Conservation (phyloP, 352 stramenopile genomes). For the Aphanomyces stellatus region DNA sequence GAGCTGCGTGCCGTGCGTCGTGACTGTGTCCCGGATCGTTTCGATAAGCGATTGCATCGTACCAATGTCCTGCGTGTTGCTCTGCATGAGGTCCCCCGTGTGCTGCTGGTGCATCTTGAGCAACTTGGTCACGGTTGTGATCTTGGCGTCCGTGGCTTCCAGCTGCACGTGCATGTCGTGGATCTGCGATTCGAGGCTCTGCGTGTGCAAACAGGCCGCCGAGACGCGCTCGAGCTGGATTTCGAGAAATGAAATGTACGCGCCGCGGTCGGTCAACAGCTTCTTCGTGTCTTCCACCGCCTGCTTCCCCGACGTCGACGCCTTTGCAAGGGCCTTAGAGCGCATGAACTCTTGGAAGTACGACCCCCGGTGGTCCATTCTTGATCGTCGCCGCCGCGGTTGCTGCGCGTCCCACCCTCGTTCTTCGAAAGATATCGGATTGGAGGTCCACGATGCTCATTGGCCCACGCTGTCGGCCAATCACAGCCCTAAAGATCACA, state of each 20-base stretch:
- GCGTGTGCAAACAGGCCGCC: slow-evolving; percentile 58
- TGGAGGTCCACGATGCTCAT: background rate
- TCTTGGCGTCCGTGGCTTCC: slow-evolving; percentile 37
- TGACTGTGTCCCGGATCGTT: slow-evolving; percentile 31
- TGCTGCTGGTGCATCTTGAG: slow-evolving; percentile 64
- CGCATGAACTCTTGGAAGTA: slow-evolving; percentile 83
- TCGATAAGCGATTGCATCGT: slow-evolving; percentile 27
- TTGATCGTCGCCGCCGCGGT: too few species aligned
- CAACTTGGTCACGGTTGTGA: slow-evolving; percentile 59
- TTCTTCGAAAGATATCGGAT: too few species aligned
- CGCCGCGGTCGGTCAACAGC: slow-evolving; percentile 71
- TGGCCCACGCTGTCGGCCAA: background rate
- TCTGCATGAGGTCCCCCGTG: slow-evolving; percentile 36
- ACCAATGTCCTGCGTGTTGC: slow-evolving; percentile 39
- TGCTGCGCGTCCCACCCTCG: too few species aligned
- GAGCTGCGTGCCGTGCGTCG: slow-evolving; percentile 2
- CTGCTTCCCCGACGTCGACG: slow-evolving; percentile 31
- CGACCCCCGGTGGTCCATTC: slow-evolving; percentile 46
- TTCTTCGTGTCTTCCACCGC: slow-evolving; percentile 45
- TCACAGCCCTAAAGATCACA: background rate
- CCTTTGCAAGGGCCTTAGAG: slow-evolving; percentile 57
- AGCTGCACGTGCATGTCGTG: slow-evolving; percentile 42
- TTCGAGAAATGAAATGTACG: slow-evolving; percentile 85
- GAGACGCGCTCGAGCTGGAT: slow-evolving; percentile 81
- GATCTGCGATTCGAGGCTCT: slow-evolving; percentile 60